phyloP scores from a whole-genome alignment of 352 stramenopile genomes.

The Thraustotheca clavata region DNA sequence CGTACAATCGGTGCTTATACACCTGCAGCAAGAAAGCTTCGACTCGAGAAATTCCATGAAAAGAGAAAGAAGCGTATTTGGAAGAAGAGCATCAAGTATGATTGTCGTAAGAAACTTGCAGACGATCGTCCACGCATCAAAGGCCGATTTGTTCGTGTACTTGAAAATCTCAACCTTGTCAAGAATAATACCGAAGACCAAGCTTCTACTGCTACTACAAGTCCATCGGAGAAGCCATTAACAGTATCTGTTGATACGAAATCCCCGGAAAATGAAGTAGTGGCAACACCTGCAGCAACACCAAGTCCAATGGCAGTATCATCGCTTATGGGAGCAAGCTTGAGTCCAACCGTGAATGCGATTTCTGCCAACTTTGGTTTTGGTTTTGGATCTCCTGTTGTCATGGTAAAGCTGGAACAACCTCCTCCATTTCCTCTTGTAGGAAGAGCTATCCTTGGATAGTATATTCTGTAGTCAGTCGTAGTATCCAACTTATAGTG shows the following conservation, averaged over 20 bases:
- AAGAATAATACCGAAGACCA: constrained; percentile 23
- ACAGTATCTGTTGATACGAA: background rate
- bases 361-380: constrained; percentile 20
- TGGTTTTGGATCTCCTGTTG: constrained; percentile 19
- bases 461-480: background rate
- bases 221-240: background rate
- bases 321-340: background rate
- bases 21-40: constrained; percentile 84
- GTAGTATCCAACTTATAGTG: background rate
- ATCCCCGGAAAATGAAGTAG: background rate
- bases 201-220: background rate
- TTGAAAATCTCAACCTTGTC: constrained; percentile 42
- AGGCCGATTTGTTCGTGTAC: constrained; percentile 87
- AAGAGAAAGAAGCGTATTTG: constrained; percentile 96
- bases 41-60: constrained; percentile 95
- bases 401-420: constrained; percentile 21
- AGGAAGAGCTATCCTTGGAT: constrained; percentile 17
- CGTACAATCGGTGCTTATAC: constrained; percentile 93
- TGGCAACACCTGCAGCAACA: background rate
- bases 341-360: constrained; percentile 15
- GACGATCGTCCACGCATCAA: constrained; percentile 92
- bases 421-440: constrained; percentile 15
- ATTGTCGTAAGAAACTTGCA: constrained; percentile 97
- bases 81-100: constrained; percentile 99
- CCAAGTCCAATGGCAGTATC: background rate